phyloP scores from a whole-genome alignment of 768 basidiomycete species.

The Sporobolomyces phaffii region DNA sequence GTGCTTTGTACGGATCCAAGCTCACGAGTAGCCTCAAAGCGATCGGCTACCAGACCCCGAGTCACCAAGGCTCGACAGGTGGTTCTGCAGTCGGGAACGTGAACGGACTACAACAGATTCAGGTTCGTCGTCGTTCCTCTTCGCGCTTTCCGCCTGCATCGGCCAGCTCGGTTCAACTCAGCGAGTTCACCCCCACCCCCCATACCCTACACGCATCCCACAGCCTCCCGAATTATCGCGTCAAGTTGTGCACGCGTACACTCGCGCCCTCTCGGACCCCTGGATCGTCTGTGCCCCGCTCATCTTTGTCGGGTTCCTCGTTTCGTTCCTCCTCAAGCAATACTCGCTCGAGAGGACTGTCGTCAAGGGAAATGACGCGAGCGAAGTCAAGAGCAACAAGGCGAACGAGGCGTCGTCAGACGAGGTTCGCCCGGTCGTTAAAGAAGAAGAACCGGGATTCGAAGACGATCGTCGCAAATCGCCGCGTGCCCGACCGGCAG shows the following conservation, averaged over 20 bases:
- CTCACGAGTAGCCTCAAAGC: conserved; percentile 47
- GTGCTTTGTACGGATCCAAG: conserved; percentile 41
- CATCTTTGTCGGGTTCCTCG: conserved; percentile 24
- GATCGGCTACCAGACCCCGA: background rate
- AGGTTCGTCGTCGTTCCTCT: conserved; percentile 13
- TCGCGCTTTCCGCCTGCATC: too few relatives aligned
- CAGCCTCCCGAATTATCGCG: conserved; percentile 48
- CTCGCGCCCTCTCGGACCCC: conserved; percentile 20
- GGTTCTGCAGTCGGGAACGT: conserved; percentile 49
- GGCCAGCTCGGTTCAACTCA: too few relatives aligned
- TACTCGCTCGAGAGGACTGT: conserved; percentile 58
- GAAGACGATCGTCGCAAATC: too few relatives aligned
- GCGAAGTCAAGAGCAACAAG: conserved; percentile 32
- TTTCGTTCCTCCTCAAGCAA: conserved; percentile 55
- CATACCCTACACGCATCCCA: background rate
- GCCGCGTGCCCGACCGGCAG: too few relatives aligned
- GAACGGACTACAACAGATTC: conserved; percentile 48
- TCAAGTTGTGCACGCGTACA: conserved; percentile 42
- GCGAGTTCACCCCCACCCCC: too few relatives aligned
- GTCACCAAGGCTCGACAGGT: background rate
- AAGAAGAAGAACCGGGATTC: too few relatives aligned
- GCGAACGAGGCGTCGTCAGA: too few relatives aligned
- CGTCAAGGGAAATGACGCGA: conserved; percentile 46
- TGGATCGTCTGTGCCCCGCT: conserved; percentile 43
- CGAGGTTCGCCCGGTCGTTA: too few relatives aligned